Percentiles rank a stretch among this genome's conserved stretches.
Conservation (phyloP, 2,329 filamentous ascomycete species). For the Raffaelea ambrosiae region DNA sequence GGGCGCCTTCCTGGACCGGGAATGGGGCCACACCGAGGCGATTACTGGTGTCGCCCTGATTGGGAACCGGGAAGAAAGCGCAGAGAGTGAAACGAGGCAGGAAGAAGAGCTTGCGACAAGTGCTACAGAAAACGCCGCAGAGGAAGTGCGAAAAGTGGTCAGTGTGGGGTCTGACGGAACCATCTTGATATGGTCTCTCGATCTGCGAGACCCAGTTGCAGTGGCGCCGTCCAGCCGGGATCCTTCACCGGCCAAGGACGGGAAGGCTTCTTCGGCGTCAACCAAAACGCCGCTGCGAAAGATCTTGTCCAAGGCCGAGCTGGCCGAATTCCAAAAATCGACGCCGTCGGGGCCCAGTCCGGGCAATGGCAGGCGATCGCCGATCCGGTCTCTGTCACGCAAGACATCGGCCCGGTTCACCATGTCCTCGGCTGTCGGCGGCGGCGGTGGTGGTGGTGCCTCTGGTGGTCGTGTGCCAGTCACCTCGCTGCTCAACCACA, state of each 20-base stretch:
- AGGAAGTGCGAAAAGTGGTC: constrained; percentile 39
- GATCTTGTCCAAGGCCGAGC: constrained; percentile 77
- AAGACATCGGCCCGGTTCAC: constrained; percentile 43
- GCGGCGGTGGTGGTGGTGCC: background rate
- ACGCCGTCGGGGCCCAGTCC: constrained; percentile 17
- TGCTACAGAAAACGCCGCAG: background rate
- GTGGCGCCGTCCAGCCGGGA: constrained; percentile 15
- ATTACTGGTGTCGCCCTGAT: constrained; percentile 77
- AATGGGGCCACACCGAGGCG: constrained; percentile 92
- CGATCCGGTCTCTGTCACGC: constrained; percentile 44
- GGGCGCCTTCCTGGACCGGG: constrained; percentile 71
- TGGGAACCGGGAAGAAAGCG: constrained; percentile 31
- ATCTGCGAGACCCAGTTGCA: constrained; percentile 35
- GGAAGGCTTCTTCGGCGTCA: constrained; percentile 27
- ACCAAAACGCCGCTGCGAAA: constrained; percentile 69
- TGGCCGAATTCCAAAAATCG: constrained; percentile 66
- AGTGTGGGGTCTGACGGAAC: constrained; percentile 74
- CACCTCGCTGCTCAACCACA: constrained; percentile 27
- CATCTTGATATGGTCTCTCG: constrained; percentile 68
- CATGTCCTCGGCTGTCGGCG: constrained; percentile 25
- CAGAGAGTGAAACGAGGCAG: background rate
- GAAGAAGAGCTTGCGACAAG: background rate
- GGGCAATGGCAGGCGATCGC: constrained; percentile 39
- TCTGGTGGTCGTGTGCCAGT: constrained; percentile 28
- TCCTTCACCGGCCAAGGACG: constrained; percentile 41